Conservation (phyloP, 1,284 basidiomycete genomes). For the Ganoderma sinense region DNA sequence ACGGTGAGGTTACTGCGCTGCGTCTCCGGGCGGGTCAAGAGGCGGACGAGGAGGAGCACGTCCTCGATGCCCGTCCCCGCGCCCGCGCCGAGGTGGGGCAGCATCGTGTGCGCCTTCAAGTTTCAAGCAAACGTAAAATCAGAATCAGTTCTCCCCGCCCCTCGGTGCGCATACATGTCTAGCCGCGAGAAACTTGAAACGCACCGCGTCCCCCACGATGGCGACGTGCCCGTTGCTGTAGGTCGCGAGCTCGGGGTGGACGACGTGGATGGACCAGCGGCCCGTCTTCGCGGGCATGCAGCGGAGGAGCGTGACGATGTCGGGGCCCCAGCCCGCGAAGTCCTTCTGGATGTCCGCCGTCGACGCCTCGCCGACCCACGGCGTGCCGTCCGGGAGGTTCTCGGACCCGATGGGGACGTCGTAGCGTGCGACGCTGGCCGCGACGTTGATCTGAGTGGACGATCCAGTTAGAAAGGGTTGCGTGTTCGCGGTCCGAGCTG, state of each 20-base stretch:
- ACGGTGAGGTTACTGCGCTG: conserved; percentile 54
- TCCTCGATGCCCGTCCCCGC: conserved; percentile 73
- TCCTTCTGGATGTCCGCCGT: conserved; percentile 53
- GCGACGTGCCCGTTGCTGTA: conserved; percentile 58
- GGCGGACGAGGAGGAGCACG: conserved; percentile 56
- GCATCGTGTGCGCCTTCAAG: conserved; percentile 66
- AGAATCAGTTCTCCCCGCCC: neutral
- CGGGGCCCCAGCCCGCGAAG: conserved; percentile 58
- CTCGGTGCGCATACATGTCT: no score
- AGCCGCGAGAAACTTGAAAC: conserved; percentile 18
- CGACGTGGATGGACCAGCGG: conserved; percentile 66
- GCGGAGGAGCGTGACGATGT: conserved; percentile 51
- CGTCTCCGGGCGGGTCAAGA: conserved; percentile 56
- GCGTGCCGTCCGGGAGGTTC: conserved; percentile 42
- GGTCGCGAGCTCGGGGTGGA: conserved; percentile 55
- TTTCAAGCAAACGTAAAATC: neutral
- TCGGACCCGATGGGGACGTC: conserved; percentile 45
- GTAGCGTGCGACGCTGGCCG: conserved; percentile 55
- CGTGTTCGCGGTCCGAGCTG: no score
- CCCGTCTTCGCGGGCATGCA: conserved; percentile 55
- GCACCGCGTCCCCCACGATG: conserved; percentile 66
- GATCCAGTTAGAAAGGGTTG: no score
- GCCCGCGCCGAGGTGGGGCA: conserved; percentile 66
- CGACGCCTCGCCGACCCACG: conserved; percentile 56
- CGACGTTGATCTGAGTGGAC: conserved; percentile 58